Percentiles rank a stretch among this genome's conserved stretches.
Evolutionary conservation across 495 filamentous ascomycete genomes (phyloP).

Genomic region (Xylaria grammica): DNA sequence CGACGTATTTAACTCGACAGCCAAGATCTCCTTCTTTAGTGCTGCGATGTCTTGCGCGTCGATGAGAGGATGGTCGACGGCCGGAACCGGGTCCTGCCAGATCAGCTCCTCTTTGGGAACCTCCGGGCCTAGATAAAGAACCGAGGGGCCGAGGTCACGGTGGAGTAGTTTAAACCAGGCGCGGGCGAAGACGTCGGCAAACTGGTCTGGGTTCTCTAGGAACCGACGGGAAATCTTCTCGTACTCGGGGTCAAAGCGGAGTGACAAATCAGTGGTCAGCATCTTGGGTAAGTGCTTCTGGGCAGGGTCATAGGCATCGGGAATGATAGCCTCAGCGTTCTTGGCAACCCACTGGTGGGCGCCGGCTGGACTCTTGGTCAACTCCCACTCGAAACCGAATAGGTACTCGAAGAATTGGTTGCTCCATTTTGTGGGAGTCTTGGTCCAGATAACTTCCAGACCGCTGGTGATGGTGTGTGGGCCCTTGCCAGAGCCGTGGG

Average conservation of each 20-base stretch:
- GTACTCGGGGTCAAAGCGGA: slow-evolving; percentile 70
- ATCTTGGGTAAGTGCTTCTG: slow-evolving; percentile 71
- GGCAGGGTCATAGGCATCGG: slow-evolving; percentile 67
- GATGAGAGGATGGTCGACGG: slow-evolving; percentile 58
- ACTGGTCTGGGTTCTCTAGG: slow-evolving; percentile 66
- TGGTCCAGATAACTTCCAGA: slow-evolving; percentile 76
- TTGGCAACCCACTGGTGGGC: slow-evolving; percentile 77
- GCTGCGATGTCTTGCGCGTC: slow-evolving; percentile 61
- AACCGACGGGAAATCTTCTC: slow-evolving; percentile 74
- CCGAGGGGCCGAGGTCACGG: slow-evolving; percentile 72
- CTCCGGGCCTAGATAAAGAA: slow-evolving; percentile 72
- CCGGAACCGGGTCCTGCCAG: slow-evolving; percentile 72
- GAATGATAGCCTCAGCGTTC: slow-evolving; percentile 65
- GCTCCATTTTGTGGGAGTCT: slow-evolving; percentile 71
- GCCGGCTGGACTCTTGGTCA: slow-evolving; percentile 72
- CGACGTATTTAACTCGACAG: slow-evolving; percentile 56
- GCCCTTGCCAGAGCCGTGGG: slow-evolving; percentile 63
- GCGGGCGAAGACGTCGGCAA: slow-evolving; percentile 67
- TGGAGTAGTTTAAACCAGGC: slow-evolving; percentile 83
- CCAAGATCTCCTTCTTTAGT: slow-evolving; percentile 69
- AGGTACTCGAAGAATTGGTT: slow-evolving; percentile 72
- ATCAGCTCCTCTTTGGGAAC: slow-evolving; percentile 63
- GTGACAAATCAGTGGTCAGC: slow-evolving; percentile 73
- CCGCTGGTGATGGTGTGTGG: slow-evolving; percentile 72
- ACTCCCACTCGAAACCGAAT: slow-evolving; percentile 78